phyloP scores from a whole-genome alignment of 805 yeast genomes.

The Saccharomycopsis fermentans region DNA sequence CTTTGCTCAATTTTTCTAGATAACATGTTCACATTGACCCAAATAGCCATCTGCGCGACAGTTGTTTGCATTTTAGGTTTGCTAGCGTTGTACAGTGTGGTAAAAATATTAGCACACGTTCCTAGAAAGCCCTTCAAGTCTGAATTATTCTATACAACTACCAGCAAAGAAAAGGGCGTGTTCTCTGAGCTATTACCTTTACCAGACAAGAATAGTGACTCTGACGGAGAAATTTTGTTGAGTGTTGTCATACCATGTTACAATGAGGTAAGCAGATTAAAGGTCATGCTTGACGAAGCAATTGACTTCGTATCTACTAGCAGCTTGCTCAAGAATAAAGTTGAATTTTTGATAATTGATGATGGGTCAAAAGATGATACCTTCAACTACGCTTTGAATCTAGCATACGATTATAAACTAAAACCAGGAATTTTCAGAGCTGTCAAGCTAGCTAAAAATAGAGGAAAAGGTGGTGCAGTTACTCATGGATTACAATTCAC shows the following conservation, averaged over 20 bases:
- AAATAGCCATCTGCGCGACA: neutral
- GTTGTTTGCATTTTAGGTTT: neutral
- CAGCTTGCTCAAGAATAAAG: conserved; percentile 27
- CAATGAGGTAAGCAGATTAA: conserved; percentile 71
- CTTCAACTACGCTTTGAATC: conserved; percentile 54
- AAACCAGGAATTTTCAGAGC: conserved; percentile 58
- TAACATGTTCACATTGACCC: neutral
- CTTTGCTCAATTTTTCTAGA: neutral
- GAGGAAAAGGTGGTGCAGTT: conserved; percentile 97
- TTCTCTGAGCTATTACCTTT: conserved; percentile 11
- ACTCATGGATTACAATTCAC: conserved; percentile 78
- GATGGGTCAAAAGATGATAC: conserved; percentile 88
- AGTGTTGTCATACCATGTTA: conserved; percentile 80
- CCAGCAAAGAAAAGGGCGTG: neutral
- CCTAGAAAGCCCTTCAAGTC: conserved; percentile 12
- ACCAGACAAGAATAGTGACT: conserved; percentile 3
- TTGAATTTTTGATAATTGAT: conserved; percentile 81
- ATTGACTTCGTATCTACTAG: conserved; percentile 39
- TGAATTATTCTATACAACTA: conserved; percentile 14
- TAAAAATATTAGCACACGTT: conserved; percentile 12
- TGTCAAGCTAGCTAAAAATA: conserved; percentile 55
- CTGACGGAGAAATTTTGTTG: conserved; percentile 5
- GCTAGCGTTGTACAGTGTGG: neutral
- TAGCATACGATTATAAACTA: conserved; percentile 36
- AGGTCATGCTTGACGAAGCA: conserved; percentile 62